Evolutionary conservation across 1,139 yeast species (phyloP).

Genomic region (Suhomyces coccinellae): DNA sequence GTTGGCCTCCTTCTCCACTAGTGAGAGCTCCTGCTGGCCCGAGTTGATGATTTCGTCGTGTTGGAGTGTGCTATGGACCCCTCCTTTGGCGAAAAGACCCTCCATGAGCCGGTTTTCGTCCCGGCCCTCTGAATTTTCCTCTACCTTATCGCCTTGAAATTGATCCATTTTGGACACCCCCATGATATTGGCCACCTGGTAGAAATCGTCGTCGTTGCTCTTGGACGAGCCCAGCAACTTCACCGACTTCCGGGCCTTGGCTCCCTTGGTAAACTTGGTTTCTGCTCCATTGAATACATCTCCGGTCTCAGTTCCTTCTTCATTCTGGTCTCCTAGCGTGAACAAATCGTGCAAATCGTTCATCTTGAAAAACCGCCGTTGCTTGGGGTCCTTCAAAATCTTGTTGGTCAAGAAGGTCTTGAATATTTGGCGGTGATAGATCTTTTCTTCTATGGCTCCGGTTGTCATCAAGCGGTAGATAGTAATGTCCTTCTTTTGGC

Average conservation of each 20-base stretch:
- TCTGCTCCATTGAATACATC: constrained; percentile 61
- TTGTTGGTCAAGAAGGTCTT: constrained; percentile 92
- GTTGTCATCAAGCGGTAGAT: constrained; percentile 91
- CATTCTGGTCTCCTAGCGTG: constrained; percentile 74
- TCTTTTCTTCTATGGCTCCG: constrained; percentile 94
- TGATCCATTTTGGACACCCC: constrained; percentile 58
- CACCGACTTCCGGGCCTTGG: constrained; percentile 26
- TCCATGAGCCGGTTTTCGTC: constrained; percentile 69
- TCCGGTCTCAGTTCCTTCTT: constrained; percentile 65
- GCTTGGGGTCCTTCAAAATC: constrained; percentile 93
- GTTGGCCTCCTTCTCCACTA: constrained; percentile 75
- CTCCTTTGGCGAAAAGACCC: constrained; percentile 69
- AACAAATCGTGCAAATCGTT: constrained; percentile 90
- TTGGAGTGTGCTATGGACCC: constrained; percentile 73
- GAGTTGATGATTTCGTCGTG: constrained; percentile 77
- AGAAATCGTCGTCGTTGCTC: constrained; percentile 55
- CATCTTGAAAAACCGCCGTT: constrained; percentile 86
- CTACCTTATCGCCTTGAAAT: constrained; percentile 45
- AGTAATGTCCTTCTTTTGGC: constrained; percentile 91
- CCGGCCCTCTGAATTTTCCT: constrained; percentile 29
- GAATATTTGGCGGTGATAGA: constrained; percentile 94
- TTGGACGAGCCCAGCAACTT: constrained; percentile 27
- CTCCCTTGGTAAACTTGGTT: constrained; percentile 24
- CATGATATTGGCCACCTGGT: constrained; percentile 49
- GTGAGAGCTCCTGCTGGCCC: constrained; percentile 46